Conservation (phyloP, 2,329 filamentous ascomycete genomes). For the Orbilia quercus region DNA sequence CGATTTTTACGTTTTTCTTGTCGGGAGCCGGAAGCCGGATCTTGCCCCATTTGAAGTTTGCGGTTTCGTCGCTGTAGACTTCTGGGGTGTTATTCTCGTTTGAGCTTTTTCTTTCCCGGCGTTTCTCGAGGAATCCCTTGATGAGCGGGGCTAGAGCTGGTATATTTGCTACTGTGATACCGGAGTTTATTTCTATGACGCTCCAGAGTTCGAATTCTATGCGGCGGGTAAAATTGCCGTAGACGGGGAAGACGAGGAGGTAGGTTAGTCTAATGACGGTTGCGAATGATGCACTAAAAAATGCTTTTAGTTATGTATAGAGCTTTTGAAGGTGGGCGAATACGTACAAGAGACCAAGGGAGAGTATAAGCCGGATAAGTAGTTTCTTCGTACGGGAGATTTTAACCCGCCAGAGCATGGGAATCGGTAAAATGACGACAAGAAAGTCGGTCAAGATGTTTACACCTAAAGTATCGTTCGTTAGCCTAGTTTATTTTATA, state of each 20-base stretch:
- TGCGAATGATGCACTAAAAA: slow-evolving; percentile 7
- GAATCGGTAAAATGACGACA: slow-evolving; percentile 64
- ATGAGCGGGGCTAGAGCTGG: slow-evolving; percentile 16
- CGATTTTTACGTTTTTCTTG: not conserved
- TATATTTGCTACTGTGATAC: slow-evolving; percentile 22
- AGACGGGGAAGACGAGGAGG: not conserved
- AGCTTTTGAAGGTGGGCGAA: not conserved
- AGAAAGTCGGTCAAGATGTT: slow-evolving; percentile 65
- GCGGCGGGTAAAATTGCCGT: slow-evolving; percentile 8
- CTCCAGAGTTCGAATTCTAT: slow-evolving; percentile 25
- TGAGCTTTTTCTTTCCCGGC: not conserved
- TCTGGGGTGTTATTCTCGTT: slow-evolving; percentile 4
- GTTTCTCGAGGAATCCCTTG: slow-evolving; percentile 12
- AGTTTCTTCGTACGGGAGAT: slow-evolving; percentile 63
- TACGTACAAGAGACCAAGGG: slow-evolving; percentile 63
- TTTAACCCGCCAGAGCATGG: slow-evolving; percentile 64
- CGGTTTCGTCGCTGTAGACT: not conserved
- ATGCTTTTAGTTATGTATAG: not conserved
- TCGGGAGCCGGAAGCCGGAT: not conserved
- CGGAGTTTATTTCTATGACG: slow-evolving; percentile 11
- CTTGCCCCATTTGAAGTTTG: slow-evolving; percentile 8
- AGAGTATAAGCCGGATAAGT: slow-evolving; percentile 63
- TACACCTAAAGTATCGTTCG: slow-evolving; percentile 59
- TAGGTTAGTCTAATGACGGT: slow-evolving; percentile 22
- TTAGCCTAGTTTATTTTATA: not conserved